Evolutionary conservation across 2,329 filamentous ascomycete species (phyloP).

Genomic region (Pestalotiopsis sp.): DNA sequence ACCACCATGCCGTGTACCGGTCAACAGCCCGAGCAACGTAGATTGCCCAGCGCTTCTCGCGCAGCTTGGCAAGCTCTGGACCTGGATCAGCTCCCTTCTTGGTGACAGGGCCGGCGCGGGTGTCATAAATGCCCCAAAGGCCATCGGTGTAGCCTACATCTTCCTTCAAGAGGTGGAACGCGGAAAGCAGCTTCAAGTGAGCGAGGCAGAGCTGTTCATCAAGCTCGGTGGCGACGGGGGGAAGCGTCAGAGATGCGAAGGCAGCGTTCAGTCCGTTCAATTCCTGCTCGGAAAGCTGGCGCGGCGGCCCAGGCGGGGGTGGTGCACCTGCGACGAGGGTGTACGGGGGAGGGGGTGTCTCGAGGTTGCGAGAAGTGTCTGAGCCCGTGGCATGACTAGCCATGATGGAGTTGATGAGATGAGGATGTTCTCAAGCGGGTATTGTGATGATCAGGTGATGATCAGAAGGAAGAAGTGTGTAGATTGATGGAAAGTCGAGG

Average conservation of each 20-base stretch:
- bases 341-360: constrained; percentile 6
- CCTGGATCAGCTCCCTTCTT: constrained; percentile 23
- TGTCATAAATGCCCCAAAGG: constrained; percentile 63
- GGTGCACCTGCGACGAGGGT: constrained; percentile 3
- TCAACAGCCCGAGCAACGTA: constrained; percentile 69
- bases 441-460: neutral
- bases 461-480: neutral
- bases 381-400: neutral
- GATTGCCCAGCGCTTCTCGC: constrained; percentile 74
- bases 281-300: constrained; percentile 15
- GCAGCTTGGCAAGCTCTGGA: constrained; percentile 50
- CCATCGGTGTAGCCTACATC: constrained; percentile 66
- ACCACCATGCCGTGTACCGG: constrained; percentile 69
- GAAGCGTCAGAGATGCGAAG: constrained; percentile 38
- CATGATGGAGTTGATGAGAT: neutral
- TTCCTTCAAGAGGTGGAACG: constrained; percentile 67
- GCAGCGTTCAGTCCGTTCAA: constrained; percentile 27
- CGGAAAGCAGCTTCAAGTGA: constrained; percentile 72
- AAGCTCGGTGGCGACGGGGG: constrained; percentile 32
- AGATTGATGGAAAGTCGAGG: too few relatives aligned
- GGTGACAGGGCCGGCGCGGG: constrained; percentile 15
- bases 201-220: constrained; percentile 62
- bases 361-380: neutral
- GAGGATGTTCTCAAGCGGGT: neutral
- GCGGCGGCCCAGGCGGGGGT: neutral